A percentile compares a stretch with the other conserved stretches of the same genome.
Evolutionary conservation across 495 filamentous ascomycete species (phyloP).

Genomic region (Daldinia caldariorum): DNA sequence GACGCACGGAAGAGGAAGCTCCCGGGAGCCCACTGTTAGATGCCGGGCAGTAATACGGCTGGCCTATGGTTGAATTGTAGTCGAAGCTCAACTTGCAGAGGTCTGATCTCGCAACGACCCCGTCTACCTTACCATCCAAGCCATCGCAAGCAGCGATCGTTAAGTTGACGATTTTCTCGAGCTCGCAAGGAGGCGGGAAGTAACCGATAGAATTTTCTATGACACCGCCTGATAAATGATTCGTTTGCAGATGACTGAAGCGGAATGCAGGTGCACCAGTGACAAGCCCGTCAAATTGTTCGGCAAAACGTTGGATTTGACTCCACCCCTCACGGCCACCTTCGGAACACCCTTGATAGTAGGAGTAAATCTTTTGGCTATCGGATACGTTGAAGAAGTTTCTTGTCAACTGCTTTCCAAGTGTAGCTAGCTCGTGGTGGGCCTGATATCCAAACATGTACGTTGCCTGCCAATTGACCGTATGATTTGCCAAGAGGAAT

Average conservation of each 20-base stretch:
- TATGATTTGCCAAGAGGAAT: constrained; percentile 56
- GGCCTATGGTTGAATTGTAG: constrained; percentile 56
- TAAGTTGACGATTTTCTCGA: constrained; percentile 60
- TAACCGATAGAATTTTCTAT: constrained; percentile 61
- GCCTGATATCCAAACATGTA: constrained; percentile 59
- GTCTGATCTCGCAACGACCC: constrained; percentile 62
- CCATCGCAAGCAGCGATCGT: constrained; percentile 63
- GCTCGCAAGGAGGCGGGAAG: constrained; percentile 62
- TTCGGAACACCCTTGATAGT: constrained; percentile 64
- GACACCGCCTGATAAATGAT: constrained; percentile 57
- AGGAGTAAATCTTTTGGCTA: constrained; percentile 58
- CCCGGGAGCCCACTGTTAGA: constrained; percentile 23
- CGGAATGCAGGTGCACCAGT: constrained; percentile 64
- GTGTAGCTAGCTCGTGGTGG: constrained; percentile 43
- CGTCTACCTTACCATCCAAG: constrained; percentile 63
- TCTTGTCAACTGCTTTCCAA: constrained; percentile 49
- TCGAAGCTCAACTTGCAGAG: constrained; percentile 62
- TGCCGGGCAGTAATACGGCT: constrained; percentile 61
- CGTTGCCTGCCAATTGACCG: constrained; percentile 54
- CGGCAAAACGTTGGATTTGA: constrained; percentile 62
- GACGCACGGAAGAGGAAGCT: not conserved
- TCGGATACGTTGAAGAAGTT: constrained; percentile 52
- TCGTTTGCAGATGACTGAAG: constrained; percentile 60
- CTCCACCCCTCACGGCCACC: constrained; percentile 64
- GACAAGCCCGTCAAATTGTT: constrained; percentile 61